A percentile compares a stretch with the other conserved stretches of the same genome.
phyloP scores from a whole-genome alignment of 2,329 filamentous ascomycete genomes.

The Neophaeococcomyces aloes region DNA sequence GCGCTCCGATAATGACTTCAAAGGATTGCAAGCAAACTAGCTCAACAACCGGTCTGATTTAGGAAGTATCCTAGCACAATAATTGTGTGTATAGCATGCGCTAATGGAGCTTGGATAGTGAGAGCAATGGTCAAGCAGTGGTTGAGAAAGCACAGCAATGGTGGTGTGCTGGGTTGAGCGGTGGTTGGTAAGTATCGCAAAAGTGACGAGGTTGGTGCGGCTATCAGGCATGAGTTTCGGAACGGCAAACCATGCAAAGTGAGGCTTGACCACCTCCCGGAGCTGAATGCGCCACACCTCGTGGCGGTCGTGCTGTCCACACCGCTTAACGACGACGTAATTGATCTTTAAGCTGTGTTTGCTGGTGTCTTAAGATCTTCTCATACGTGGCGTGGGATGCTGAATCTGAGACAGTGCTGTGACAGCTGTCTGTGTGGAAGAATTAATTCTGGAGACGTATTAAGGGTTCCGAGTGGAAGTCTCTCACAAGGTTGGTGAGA shows the following conservation, averaged over 20 bases:
- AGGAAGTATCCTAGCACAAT: background rate
- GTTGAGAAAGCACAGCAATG: background rate
- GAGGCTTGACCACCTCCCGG: background rate
- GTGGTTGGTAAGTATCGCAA: background rate
- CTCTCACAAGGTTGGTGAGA: no score
- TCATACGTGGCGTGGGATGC: no score
- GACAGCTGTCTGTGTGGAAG: no score
- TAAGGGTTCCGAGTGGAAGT: no score
- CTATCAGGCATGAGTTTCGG: background rate
- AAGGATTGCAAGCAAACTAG: background rate
- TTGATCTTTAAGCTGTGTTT: no score
- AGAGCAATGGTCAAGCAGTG: background rate
- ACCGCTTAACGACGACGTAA: no score
- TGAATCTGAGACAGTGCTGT: no score
- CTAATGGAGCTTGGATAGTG: background rate
- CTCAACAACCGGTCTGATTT: background rate
- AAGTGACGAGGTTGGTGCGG: slow-evolving; percentile 5
- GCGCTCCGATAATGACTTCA: slow-evolving; percentile 7
- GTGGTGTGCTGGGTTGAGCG: background rate
- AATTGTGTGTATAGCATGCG: no score
- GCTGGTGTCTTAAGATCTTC: no score
- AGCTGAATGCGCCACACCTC: background rate
- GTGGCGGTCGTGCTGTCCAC: no score
- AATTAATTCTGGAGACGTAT: no score
- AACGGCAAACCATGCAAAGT: background rate